These are phyloP conservation scores for Penicillium oxalicum DNA, from an alignment of 2,329 filamentous ascomycete genomes.

Conservation along the genomic window DNA sequence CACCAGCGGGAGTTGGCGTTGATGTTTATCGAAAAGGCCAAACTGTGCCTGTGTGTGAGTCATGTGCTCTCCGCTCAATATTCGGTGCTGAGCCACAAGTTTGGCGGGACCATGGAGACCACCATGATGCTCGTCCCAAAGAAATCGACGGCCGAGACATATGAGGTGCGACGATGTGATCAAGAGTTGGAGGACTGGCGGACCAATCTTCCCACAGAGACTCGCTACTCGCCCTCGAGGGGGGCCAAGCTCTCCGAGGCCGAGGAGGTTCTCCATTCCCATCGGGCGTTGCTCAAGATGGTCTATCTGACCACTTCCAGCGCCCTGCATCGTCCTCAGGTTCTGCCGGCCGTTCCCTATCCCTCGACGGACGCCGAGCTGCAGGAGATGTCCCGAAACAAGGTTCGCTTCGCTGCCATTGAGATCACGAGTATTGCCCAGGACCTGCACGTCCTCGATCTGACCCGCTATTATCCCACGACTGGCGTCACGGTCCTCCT, in stretches of 20 bases:
- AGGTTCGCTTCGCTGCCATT: constrained; percentile 75
- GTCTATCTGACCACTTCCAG: constrained; percentile 88
- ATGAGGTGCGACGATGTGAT: constrained; percentile 73
- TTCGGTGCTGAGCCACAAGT: constrained; percentile 79
- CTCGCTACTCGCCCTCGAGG: constrained; percentile 63
- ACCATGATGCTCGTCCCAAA: constrained; percentile 89
- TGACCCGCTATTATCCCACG: constrained; percentile 77
- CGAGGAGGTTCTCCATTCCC: constrained; percentile 54
- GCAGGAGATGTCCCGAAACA: constrained; percentile 74
- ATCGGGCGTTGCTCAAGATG: constrained; percentile 86
- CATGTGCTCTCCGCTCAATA: constrained; percentile 88
- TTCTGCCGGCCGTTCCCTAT: constrained; percentile 66
- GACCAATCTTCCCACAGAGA: constrained; percentile 62
- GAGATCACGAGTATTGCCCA: constrained; percentile 81
- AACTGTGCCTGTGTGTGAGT: constrained; percentile 82
- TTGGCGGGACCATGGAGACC: constrained; percentile 63
- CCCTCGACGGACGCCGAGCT: constrained; percentile 57
- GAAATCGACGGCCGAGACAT: constrained; percentile 74
- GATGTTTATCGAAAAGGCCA: constrained; percentile 88
- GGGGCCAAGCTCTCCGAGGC: constrained; percentile 48
- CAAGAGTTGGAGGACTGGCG: constrained; percentile 73
- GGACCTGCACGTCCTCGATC: constrained; percentile 63
- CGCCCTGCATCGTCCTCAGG: constrained; percentile 84
- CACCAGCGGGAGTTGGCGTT: constrained; percentile 74
- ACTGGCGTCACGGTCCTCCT: constrained; percentile 86